These are phyloP conservation scores for Cetradonia linearis DNA, from an alignment of 495 filamentous ascomycete species.

Conservation along the genomic window DNA sequence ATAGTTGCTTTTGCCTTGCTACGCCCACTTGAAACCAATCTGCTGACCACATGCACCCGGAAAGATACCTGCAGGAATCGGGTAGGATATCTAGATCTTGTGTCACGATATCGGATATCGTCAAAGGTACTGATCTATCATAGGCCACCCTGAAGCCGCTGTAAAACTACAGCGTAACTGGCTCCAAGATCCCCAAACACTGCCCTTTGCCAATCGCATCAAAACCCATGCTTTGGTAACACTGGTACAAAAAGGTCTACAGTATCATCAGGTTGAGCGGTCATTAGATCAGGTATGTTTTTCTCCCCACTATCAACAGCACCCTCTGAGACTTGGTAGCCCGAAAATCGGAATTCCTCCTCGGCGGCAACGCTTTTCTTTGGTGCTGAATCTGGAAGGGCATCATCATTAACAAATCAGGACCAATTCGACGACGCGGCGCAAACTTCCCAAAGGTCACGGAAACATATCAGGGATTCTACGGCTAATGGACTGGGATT, in stretches of 20 bases:
- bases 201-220: constrained; percentile 68
- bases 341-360: constrained; percentile 8
- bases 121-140: constrained; percentile 18
- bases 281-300: constrained; percentile 48
- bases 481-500: constrained; percentile 32
- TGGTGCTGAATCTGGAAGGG: constrained; percentile 35
- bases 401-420: constrained; percentile 15
- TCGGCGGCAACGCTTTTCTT: constrained; percentile 38
- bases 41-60: constrained; percentile 30
- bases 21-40: not conserved
- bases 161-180: constrained; percentile 75
- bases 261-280: constrained; percentile 62
- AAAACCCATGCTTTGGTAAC: constrained; percentile 63
- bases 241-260: constrained; percentile 66
- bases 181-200: constrained; percentile 56
- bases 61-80: constrained; percentile 80
- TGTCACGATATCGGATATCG: not conserved
- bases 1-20: constrained; percentile 4
- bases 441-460: constrained; percentile 28
- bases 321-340: constrained; percentile 7
- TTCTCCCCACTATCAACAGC: not conserved
- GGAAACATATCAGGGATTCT: constrained; percentile 35
- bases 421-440: constrained; percentile 20
- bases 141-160: constrained; percentile 57
- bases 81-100: constrained; percentile 43